These are phyloP conservation scores for Nicotiana attenuata DNA, from an alignment of 257 asterid species.

Conservation along the genomic window DNA sequence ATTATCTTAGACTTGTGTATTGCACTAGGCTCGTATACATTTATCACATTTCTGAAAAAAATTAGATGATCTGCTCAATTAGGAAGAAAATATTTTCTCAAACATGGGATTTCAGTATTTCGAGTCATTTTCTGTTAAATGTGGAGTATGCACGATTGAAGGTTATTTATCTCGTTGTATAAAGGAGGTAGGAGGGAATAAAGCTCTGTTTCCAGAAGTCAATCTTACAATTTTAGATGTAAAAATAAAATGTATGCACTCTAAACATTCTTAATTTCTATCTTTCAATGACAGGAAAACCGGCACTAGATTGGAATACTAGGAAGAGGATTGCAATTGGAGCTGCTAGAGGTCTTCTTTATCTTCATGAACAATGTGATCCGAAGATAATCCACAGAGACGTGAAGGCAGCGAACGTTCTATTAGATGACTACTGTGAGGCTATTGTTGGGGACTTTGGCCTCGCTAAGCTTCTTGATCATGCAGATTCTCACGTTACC, in stretches of 20 bases:
- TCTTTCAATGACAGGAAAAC: slow-evolving; percentile 48
- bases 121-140: background rate
- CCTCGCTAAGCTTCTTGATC: slow-evolving; percentile 91
- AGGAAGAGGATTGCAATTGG: slow-evolving; percentile 89
- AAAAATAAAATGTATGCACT: background rate
- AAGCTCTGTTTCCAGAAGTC: background rate
- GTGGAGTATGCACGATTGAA: background rate
- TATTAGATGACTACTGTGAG: slow-evolving; percentile 72
- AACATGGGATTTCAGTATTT: too few relatives aligned
- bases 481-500: slow-evolving; percentile 89
- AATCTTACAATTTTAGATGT: too few relatives aligned
- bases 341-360: slow-evolving; percentile 84
- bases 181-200: too few relatives aligned
- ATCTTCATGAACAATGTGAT: slow-evolving; percentile 97
- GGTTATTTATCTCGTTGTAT: too few relatives aligned
- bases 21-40: background rate
- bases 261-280: background rate
- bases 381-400: slow-evolving; percentile 96
- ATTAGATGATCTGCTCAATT: background rate
- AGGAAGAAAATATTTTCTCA: background rate
- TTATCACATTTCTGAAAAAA: background rate
- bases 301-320: slow-evolving; percentile 72
- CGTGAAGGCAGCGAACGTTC: slow-evolving; percentile 91
- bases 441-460: slow-evolving; percentile 96
- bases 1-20: background rate